Evolutionary conservation across 352 stramenopile species (phyloP), one percentile per base, ranked within the genome.

Genomic region (Phytophthora pinifolia): DNA sequence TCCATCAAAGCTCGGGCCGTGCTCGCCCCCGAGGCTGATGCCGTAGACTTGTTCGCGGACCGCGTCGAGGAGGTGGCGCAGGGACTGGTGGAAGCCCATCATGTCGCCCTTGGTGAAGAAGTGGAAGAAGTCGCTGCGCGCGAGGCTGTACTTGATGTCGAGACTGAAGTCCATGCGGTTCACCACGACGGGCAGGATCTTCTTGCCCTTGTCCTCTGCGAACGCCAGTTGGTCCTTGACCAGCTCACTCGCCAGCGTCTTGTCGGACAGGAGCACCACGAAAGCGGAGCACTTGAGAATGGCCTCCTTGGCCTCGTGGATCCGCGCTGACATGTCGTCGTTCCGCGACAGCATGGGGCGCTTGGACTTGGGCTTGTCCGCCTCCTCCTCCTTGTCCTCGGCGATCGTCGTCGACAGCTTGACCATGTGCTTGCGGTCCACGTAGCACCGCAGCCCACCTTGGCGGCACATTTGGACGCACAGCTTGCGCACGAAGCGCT

Each of bases 231-330:
- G 81, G 43, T 92, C 81, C 41, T 82, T 86, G 17, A 92, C 74
- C 1, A 92, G 48, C 43, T 94, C 78, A 36, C 77, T 92, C 5
- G 63, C 48, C 18, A 91, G 35, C 0, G 83, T 94, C 47, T 91
- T 88, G 32, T 88, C 76, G 2, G 81, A 92, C 0, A 94, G 45
- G 13, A 94, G 68, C 27, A 91, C 47, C 5, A 90, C 71, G 46
- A 91, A 91, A 0, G 70, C 76, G 6, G 78, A 88, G 52, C 82
- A 94, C 50, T 90, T 88, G 29, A 91, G 70, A 61, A 94, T 92
- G 9, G 82, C 82, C 33, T 92, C 82, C 39, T 94, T 89, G 0
- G 84, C 79, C 46, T 89, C 70, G 35, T 86, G 75, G n/a, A 94
- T 92, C 13, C 82, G 78, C 6, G 65, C 49, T 1, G 79, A 75